Conservation (phyloP, 257 asterid species). For the Solanum lignicaule region DNA sequence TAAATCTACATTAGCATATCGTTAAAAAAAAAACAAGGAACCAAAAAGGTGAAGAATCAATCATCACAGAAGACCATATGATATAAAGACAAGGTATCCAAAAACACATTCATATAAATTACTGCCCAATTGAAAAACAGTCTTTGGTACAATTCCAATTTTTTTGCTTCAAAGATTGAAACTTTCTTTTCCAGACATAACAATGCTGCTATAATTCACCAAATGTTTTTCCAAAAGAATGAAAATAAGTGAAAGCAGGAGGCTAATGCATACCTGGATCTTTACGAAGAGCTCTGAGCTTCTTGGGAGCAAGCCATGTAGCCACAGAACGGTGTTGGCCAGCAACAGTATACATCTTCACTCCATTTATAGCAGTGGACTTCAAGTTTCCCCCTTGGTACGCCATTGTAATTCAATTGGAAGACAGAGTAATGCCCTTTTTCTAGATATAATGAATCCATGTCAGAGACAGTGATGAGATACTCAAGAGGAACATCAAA, state of each 20-base stretch:
- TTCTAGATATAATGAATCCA: neutral
- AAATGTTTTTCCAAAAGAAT: neutral
- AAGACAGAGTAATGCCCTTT: neutral
- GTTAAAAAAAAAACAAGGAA: neutral
- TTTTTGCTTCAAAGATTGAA: neutral
- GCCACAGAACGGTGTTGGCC: constrained; percentile 60
- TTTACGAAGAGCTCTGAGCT: constrained; percentile 74
- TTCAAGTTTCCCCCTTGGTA: constrained; percentile 75
- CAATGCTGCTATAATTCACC: neutral
- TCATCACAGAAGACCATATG: neutral
- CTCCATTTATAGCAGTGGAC: constrained; percentile 82
- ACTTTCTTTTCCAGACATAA: neutral
- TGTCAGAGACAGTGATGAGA: neutral
- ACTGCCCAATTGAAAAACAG: neutral
- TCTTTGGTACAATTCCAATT: neutral
- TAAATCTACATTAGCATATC: neutral
- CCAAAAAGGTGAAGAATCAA: neutral
- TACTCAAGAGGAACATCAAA: neutral
- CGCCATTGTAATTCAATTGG: constrained; percentile 34
- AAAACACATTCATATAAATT: neutral
- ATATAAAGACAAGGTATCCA: neutral
- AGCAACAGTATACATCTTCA: constrained; percentile 67
- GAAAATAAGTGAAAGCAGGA: neutral
- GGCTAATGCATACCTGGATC: constrained; percentile 37
- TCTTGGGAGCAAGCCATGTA: constrained; percentile 83